phyloP scores from a whole-genome alignment of 2,329 filamentous ascomycete genomes.

The Aspergillus sp. region DNA sequence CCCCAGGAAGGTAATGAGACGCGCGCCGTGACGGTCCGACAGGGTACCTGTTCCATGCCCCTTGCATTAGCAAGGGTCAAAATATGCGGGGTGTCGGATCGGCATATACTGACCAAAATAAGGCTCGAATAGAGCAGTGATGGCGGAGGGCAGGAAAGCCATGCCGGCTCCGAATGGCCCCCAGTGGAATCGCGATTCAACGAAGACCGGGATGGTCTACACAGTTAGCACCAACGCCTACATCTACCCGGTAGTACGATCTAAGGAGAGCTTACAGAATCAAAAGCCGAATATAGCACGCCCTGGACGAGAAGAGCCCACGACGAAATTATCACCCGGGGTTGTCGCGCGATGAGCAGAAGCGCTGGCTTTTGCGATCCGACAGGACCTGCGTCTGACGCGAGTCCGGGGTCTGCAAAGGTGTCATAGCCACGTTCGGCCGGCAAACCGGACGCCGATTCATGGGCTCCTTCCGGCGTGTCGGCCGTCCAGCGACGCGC shows the following conservation, averaged over 20 bases:
- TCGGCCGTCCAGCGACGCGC: constrained; percentile 37
- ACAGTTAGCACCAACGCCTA: not conserved
- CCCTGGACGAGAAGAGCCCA: constrained; percentile 54
- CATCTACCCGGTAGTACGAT: constrained; percentile 7
- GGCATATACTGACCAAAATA: constrained; percentile 41
- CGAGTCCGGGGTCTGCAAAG: not conserved
- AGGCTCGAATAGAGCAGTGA: constrained; percentile 63
- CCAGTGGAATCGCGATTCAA: constrained; percentile 56
- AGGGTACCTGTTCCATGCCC: constrained; percentile 42
- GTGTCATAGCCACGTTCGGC: not conserved
- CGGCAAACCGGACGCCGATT: not conserved
- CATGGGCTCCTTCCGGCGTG: not conserved
- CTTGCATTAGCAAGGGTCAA: not conserved
- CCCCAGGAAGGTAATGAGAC: constrained; percentile 55
- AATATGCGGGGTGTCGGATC: not conserved
- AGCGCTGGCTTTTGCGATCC: constrained; percentile 10
- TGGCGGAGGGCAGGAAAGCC: constrained; percentile 58
- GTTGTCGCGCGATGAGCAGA: constrained; percentile 31
- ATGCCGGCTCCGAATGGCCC: constrained; percentile 57
- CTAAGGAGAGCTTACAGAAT: constrained; percentile 38
- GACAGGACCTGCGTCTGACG: not conserved
- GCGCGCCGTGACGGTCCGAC: constrained; percentile 59
- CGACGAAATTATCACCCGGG: constrained; percentile 57
- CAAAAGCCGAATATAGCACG: constrained; percentile 53
- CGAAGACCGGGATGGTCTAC: constrained; percentile 53